A percentile compares a stretch with the other conserved stretches of the same genome.
phyloP scores from a whole-genome alignment of 768 basidiomycete genomes.

The Lentinula raphanica region DNA sequence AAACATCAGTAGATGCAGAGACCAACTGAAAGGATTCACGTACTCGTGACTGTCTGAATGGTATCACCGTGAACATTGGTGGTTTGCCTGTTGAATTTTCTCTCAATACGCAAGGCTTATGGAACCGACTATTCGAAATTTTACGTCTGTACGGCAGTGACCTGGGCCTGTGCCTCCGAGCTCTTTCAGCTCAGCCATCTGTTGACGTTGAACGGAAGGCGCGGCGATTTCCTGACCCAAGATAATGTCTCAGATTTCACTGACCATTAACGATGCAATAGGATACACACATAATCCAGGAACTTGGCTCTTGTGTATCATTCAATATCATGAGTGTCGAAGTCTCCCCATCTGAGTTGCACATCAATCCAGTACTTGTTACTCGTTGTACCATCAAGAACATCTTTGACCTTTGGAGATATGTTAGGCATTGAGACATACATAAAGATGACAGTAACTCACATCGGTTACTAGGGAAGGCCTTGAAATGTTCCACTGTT shows the following conservation, averaged over 20 bases:
- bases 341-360: slow-evolving; percentile 95
- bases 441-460: slow-evolving; percentile 20
- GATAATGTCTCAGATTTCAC: slow-evolving; percentile 97
- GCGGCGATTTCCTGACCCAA: slow-evolving; percentile 98
- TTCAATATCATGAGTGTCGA: slow-evolving; percentile 98
- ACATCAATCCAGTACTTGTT: slow-evolving; percentile 99
- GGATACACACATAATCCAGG: slow-evolving; percentile 79
- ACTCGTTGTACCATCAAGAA: slow-evolving; percentile 94
- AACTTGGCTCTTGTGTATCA: slow-evolving; percentile 98
- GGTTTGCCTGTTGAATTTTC: slow-evolving; percentile 55
- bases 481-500: slow-evolving; percentile 93
- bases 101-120: not conserved
- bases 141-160: slow-evolving; percentile 91
- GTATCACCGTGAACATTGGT: slow-evolving; percentile 97
- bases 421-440: not conserved
- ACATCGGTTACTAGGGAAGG: slow-evolving; percentile 94
- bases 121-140: slow-evolving; percentile 14
- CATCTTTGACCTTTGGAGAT: slow-evolving; percentile 72
- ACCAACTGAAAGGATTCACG: slow-evolving; percentile 17
- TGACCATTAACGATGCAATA: slow-evolving; percentile 92
- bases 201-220: slow-evolving; percentile 92
- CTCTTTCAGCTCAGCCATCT: slow-evolving; percentile 99
- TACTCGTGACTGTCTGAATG: slow-evolving; percentile 91
- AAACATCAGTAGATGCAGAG: slow-evolving; percentile 7
- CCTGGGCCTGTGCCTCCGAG: slow-evolving; percentile 88